phyloP scores from a whole-genome alignment of 2,329 filamentous ascomycete species.

The Cladobotryum protrusum region DNA sequence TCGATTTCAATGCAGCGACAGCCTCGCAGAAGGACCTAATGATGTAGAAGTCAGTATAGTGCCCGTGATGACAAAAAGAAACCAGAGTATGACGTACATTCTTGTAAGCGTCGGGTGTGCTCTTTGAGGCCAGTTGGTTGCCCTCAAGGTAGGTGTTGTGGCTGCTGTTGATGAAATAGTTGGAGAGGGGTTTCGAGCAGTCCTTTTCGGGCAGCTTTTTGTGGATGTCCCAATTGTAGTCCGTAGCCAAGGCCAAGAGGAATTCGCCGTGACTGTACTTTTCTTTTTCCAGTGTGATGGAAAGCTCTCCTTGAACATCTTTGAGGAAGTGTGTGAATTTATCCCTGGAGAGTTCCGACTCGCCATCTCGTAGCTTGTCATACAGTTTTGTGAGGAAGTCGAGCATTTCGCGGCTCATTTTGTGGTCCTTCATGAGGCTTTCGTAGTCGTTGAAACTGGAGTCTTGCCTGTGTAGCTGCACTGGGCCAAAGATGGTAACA shows the following conservation, averaged over 20 bases:
- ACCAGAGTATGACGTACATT: conserved; percentile 46
- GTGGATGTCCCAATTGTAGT: conserved; percentile 38
- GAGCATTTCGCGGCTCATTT: conserved; percentile 42
- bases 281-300: conserved; percentile 31
- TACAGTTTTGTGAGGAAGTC: conserved; percentile 44
- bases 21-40: conserved; percentile 62
- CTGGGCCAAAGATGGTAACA: conserved; percentile 25
- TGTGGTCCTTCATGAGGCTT: conserved; percentile 21
- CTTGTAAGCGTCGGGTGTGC: conserved; percentile 72
- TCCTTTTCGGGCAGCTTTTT: conserved; percentile 47
- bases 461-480: not conserved
- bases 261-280: conserved; percentile 44
- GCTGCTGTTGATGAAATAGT: conserved; percentile 92
- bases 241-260: conserved; percentile 40
- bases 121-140: conserved; percentile 74
- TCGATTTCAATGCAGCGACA: conserved; percentile 94
- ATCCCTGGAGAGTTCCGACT: conserved; percentile 24
- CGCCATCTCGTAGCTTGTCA: conserved; percentile 34
- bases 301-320: conserved; percentile 40
- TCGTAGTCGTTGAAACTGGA: conserved; percentile 13
- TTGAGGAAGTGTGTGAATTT: conserved; percentile 45
- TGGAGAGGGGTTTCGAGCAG: conserved; percentile 63
- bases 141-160: conserved; percentile 91
- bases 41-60: not conserved
- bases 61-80: not conserved